Evolutionary conservation across 352 stramenopile genomes (phyloP), one percentile per base, ranked within the genome.

Genomic region (Phytophthora lateralis): DNA sequence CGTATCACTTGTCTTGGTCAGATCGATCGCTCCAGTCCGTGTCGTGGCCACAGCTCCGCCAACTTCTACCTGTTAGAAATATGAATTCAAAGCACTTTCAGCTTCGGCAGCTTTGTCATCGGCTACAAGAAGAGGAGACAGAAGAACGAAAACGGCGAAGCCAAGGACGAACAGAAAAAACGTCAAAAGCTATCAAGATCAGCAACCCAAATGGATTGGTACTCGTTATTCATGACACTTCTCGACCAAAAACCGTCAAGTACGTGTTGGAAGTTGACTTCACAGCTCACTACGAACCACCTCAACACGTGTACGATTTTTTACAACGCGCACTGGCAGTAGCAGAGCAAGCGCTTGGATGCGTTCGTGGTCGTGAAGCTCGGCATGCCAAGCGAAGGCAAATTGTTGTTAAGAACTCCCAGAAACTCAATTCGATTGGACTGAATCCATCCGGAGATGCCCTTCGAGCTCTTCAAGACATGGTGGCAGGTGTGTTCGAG

Each of bases 41-140:
- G 15, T 58, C 69, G 8, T 94, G 85, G 82, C 6, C 26, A 14
- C 55, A 85, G 20, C 56, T 94, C 14, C 69, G 76, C 1, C 81
- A 82, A 41, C 53, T 88, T 7, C 57, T 94, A 6, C 64, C 82
- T 0, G 70, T 94, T 52, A 69, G 85, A 26, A 63, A 73, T 7
- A 86, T 94, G 78, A 91, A 94, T 24, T 50, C 73, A 6, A 80
- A 84, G 35, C 82, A 94, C 48, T 82, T 85, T 39, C 78, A 94
- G 45, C 56, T 94, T 9, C 66, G 29, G 9, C 60, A 53, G 60
- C 39, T 72, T 1, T 70, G 62, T 17, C 43, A 65, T 10, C 55
- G 44, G 3, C 49, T 70, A 2, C 12, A 58, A 44, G 55, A 55
- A 34, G 41, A 64, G 42, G 38, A 45, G 32, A n/a, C 15, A 10